These are phyloP conservation scores for Bipolaris zeicola DNA, from an alignment of 2,329 filamentous ascomycete species.

Conservation along the genomic window DNA sequence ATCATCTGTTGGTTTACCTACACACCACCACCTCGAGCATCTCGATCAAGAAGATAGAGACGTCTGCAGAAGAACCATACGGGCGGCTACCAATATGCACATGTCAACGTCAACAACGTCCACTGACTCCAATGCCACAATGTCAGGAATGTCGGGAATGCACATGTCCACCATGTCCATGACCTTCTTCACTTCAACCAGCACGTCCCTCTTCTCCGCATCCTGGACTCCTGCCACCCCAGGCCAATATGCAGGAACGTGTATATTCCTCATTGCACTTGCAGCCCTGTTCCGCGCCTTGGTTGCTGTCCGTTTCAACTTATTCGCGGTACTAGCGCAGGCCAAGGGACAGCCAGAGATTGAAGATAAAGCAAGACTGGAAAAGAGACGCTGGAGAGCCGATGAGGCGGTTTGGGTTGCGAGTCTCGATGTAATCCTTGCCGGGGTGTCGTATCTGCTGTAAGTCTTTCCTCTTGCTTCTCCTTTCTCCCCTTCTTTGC, in stretches of 20 bases:
- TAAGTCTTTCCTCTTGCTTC: conserved; percentile 56
- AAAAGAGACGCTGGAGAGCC: conserved; percentile 71
- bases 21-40: background rate
- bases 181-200: conserved; percentile 67
- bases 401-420: conserved; percentile 77
- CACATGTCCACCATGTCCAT: conserved; percentile 53
- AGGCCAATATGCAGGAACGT: conserved; percentile 80
- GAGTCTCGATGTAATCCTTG: conserved; percentile 71
- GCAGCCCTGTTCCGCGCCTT: conserved; percentile 70
- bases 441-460: conserved; percentile 82
- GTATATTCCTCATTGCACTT: conserved; percentile 84
- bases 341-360: conserved; percentile 62
- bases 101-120: conserved; percentile 19
- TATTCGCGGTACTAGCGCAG: conserved; percentile 54
- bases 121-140: conserved; percentile 11
- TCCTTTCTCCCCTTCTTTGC: background rate
- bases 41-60: background rate
- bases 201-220: conserved; percentile 67
- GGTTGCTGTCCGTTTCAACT: conserved; percentile 65
- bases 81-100: background rate
- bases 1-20: no score
- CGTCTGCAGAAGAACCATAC: background rate
- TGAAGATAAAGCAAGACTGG: background rate
- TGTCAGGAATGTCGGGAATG: conserved; percentile 8
- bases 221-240: conserved; percentile 72